phyloP scores from a whole-genome alignment of 768 basidiomycete genomes.

The Suillus tomentosus region DNA sequence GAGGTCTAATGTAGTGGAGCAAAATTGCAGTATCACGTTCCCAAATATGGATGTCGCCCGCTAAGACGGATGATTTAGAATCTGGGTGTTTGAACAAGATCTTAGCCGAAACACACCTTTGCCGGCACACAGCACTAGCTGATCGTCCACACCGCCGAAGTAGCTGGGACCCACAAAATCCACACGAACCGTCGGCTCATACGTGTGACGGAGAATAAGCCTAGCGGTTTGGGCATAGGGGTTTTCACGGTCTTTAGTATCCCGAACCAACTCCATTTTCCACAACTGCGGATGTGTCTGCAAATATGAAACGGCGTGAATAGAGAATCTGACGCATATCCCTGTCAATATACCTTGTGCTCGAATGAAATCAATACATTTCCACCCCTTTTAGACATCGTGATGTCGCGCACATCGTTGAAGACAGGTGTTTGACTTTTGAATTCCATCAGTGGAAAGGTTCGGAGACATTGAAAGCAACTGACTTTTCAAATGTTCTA shows the following conservation, averaged over 20 bases:
- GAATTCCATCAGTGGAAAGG: slow-evolving; percentile 17
- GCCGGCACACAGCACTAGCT: slow-evolving; percentile 75
- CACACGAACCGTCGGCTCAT: slow-evolving; percentile 64
- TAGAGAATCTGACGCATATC: slow-evolving; percentile 6
- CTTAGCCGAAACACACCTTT: slow-evolving; percentile 50
- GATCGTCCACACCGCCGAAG: slow-evolving; percentile 79
- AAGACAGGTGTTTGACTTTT: slow-evolving; percentile 54
- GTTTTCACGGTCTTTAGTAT: slow-evolving; percentile 41
- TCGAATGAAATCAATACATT: slow-evolving; percentile 50
- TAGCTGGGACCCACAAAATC: slow-evolving; percentile 83
- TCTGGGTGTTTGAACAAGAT: neutral
- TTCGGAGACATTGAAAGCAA: slow-evolving; percentile 9
- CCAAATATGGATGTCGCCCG: slow-evolving; percentile 88
- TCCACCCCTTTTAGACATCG: slow-evolving; percentile 46
- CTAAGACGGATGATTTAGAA: slow-evolving; percentile 35
- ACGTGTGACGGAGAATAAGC: slow-evolving; percentile 59
- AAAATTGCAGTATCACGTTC: slow-evolving; percentile 77
- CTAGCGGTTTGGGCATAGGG: slow-evolving; percentile 31
- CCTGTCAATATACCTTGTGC: slow-evolving; percentile 33
- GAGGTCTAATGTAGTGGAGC: slow-evolving; percentile 68
- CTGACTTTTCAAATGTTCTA: slow-evolving; percentile 48
- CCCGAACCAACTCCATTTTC: slow-evolving; percentile 67
- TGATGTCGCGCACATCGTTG: slow-evolving; percentile 55
- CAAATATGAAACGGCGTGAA: neutral
- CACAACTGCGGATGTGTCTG: slow-evolving; percentile 80